A percentile compares a stretch with the other conserved stretches of the same genome.
phyloP scores from a whole-genome alignment of 495 filamentous ascomycete species.

The Letharia columbiana region DNA sequence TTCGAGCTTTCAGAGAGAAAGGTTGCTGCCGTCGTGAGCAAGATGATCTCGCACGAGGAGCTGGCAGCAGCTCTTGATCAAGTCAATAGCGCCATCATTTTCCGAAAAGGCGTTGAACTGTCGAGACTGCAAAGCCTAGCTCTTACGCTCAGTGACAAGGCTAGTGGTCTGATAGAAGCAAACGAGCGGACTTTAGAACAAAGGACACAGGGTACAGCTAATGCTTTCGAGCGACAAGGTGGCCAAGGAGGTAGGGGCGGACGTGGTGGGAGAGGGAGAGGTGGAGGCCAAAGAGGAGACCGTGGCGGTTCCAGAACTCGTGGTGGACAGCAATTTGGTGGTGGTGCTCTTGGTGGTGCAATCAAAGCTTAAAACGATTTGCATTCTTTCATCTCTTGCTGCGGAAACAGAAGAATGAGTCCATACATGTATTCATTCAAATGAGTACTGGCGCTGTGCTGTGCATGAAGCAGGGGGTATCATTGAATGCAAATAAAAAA shows the following conservation, averaged over 20 bases:
- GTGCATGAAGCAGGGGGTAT: constrained; percentile 13
- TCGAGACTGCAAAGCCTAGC: constrained; percentile 92
- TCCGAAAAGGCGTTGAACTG: constrained; percentile 98
- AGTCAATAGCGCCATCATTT: constrained; percentile 94
- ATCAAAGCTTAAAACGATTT: constrained; percentile 47
- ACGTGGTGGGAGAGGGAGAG: constrained; percentile 52
- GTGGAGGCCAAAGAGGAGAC: constrained; percentile 62
- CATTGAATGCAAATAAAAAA: constrained; percentile 7
- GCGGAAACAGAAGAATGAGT: constrained; percentile 5
- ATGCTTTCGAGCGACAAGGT: constrained; percentile 85
- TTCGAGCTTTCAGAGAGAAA: constrained; percentile 89
- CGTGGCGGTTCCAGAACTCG: constrained; percentile 43
- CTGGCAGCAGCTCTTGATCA: constrained; percentile 93
- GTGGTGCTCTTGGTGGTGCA: constrained; percentile 53
- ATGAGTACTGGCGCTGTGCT: constrained; percentile 14
- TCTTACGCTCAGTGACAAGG: constrained; percentile 90
- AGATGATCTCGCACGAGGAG: constrained; percentile 99
- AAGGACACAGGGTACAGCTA: constrained; percentile 88
- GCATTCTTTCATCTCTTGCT: constrained; percentile 18
- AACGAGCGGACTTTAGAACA: constrained; percentile 97
- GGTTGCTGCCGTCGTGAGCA: constrained; percentile 88
- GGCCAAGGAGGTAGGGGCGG: constrained; percentile 69
- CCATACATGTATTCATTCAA: constrained; percentile 24
- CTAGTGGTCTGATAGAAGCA: constrained; percentile 84
- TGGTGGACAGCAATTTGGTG: constrained; percentile 53